Percentiles rank a stretch among this genome's conserved stretches.
Conservation (phyloP, 2,329 filamentous ascomycete genomes). For the Sclerotinia trifoliorum region DNA sequence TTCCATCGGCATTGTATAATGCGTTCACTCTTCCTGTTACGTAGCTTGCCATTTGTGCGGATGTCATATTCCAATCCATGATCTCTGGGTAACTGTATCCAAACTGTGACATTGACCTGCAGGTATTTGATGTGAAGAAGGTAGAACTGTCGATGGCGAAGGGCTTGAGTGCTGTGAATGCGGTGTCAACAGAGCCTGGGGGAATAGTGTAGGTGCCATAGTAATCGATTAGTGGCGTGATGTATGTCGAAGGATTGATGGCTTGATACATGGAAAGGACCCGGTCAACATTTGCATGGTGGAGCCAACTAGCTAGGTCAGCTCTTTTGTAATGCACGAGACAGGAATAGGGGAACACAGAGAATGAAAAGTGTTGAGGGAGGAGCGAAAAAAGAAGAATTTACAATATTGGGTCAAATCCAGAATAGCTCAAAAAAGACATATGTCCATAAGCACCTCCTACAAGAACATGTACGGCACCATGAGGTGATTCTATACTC, state of each 20-base stretch:
- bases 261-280: conserved; percentile 54
- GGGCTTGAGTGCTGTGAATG: conserved; percentile 33
- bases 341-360: background rate
- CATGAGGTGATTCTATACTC: conserved; percentile 49
- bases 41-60: conserved; percentile 54
- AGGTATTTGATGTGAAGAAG: conserved; percentile 29
- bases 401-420: conserved; percentile 51
- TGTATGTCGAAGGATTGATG: conserved; percentile 40
- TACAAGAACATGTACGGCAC: conserved; percentile 44
- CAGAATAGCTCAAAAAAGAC: conserved; percentile 44
- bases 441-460: conserved; percentile 44
- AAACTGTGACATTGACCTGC: conserved; percentile 28
- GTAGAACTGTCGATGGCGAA: conserved; percentile 36
- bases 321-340: background rate
- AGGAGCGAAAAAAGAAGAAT: conserved; percentile 25
- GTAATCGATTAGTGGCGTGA: conserved; percentile 37
- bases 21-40: conserved; percentile 59
- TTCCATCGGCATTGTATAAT: conserved; percentile 44
- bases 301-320: conserved; percentile 46
- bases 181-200: conserved; percentile 33
- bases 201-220: conserved; percentile 40
- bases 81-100: conserved; percentile 40
- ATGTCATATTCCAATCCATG: conserved; percentile 51
- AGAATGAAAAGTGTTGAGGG: background rate
- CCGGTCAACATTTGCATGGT: conserved; percentile 59